phyloP scores from a whole-genome alignment of 2,329 filamentous ascomycete species.

The Colletotrichum karsti region DNA sequence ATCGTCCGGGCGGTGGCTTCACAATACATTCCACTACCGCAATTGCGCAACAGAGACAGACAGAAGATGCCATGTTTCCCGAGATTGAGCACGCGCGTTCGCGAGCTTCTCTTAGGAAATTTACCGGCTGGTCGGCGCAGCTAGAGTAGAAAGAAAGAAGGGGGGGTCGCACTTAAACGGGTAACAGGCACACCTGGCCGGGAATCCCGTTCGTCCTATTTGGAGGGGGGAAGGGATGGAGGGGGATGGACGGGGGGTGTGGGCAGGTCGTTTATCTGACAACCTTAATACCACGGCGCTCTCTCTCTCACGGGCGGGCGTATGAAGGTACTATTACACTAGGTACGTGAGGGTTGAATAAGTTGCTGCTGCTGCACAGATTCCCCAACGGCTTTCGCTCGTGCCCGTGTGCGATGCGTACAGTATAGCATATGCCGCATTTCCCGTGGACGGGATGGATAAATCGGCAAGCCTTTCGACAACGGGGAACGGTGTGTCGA shows the following conservation, averaged over 20 bases:
- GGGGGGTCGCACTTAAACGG: background rate
- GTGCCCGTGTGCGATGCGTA: background rate
- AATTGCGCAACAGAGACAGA: background rate
- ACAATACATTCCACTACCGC: no score
- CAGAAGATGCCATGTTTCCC: background rate
- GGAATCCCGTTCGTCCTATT: constrained; percentile 15
- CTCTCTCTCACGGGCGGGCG: background rate
- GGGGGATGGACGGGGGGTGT: no score
- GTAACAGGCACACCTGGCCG: background rate
- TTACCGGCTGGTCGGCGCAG: constrained; percentile 9
- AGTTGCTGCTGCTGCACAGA: background rate
- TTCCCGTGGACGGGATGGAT: background rate
- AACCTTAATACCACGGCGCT: constrained; percentile 16
- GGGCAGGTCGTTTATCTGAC: background rate
- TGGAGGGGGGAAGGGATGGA: background rate
- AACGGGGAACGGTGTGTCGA: no score
- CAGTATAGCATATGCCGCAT: background rate
- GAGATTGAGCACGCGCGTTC: constrained; percentile 9
- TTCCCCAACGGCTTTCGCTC: background rate
- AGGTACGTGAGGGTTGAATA: background rate
- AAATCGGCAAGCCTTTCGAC: background rate
- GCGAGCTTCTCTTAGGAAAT: no score
- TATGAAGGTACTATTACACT: no score
- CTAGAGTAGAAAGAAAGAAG: background rate
- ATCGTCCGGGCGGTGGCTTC: no score